A percentile compares a stretch with the other conserved stretches of the same genome.
These are phyloP conservation scores for Sphaerosporella brunnea DNA, from an alignment of 495 filamentous ascomycete species.

Conservation along the genomic window DNA sequence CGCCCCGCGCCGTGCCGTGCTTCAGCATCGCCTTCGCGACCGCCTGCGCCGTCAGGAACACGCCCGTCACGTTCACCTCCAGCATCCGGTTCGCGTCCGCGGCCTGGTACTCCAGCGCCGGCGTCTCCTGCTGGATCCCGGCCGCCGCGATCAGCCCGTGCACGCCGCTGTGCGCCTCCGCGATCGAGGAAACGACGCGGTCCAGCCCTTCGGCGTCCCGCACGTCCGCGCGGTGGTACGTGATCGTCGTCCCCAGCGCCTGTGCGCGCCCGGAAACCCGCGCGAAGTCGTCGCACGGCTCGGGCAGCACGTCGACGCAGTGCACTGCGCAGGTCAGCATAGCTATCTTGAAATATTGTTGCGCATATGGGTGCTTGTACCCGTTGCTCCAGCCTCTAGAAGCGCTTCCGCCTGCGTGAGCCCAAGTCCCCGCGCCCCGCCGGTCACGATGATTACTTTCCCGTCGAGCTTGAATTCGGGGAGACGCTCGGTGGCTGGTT, in stretches of 20 bases:
- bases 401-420: constrained; percentile 47
- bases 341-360: too few species aligned
- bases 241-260: constrained; percentile 37
- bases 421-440: constrained; percentile 44
- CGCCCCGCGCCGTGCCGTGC: constrained; percentile 28
- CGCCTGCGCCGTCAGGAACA: constrained; percentile 56
- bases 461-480: constrained; percentile 36
- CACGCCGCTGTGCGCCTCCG: constrained; percentile 38
- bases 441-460: constrained; percentile 44
- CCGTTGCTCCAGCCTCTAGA: constrained; percentile 46
- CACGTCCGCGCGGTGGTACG: constrained; percentile 49
- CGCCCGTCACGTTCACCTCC: constrained; percentile 57
- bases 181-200: constrained; percentile 36
- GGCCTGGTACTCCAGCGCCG: constrained; percentile 50
- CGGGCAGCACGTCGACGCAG: constrained; percentile 39
- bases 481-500: background rate
- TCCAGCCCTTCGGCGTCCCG: constrained; percentile 40
- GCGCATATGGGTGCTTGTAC: too few species aligned
- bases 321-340: constrained; percentile 32
- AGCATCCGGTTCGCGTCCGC: constrained; percentile 55
- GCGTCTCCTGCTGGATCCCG: constrained; percentile 51
- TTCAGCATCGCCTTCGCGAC: constrained; percentile 60
- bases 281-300: constrained; percentile 32
- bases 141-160: constrained; percentile 65
- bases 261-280: constrained; percentile 32